Evolutionary conservation across 129 eudicot genomes (phyloP), one percentile per base, ranked within the genome.

Genomic region (Arctium minus): DNA sequence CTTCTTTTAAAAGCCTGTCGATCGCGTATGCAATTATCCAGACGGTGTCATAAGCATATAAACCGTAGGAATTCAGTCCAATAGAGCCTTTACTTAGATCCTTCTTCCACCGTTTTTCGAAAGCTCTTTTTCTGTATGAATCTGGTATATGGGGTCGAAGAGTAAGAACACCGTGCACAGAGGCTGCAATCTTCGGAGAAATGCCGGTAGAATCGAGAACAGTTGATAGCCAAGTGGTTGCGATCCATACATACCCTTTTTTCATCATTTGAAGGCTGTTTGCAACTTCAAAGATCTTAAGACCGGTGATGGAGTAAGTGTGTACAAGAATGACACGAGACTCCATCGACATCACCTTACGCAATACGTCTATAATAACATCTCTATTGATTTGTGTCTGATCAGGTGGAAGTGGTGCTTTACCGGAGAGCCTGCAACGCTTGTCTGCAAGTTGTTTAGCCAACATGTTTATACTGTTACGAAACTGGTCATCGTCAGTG

Each of bases 41-140:
- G 36, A 92, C 94, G 6, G 97, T 91, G 84, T 95, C 98, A 76
- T 95, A 95, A 67, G 97, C 98, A 79, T 92, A 92, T 50, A 95
- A 84, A 8, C 94, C 97, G 60, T 91, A 91, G n/a, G 92, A 85
- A 83, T 89, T 95, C 87, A 92, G 74, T 72, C 89, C 91, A 12
- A 89, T 78, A 0, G 91, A 73, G 33, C 86, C 90, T 27, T 88
- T 89, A 70, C 89, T 94, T 82, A 92, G 73, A 76, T 8, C 2
- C 50, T 75, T 80, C 30, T 85, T 77, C 98, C 98, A 94, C 73
- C 94, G 73, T 13, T 85, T 77, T 40, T 35, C 35, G 70, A 94
- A 90, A 6, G 79, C 90, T 11, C 70, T 75, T 69, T 89, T 92
- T 74, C 79, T 82, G 33, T 74, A 40, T 1, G 98, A 89, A 67